Evolutionary conservation across 106 monocot species (phyloP).

Genomic region (Platanthera zijinensis): DNA sequence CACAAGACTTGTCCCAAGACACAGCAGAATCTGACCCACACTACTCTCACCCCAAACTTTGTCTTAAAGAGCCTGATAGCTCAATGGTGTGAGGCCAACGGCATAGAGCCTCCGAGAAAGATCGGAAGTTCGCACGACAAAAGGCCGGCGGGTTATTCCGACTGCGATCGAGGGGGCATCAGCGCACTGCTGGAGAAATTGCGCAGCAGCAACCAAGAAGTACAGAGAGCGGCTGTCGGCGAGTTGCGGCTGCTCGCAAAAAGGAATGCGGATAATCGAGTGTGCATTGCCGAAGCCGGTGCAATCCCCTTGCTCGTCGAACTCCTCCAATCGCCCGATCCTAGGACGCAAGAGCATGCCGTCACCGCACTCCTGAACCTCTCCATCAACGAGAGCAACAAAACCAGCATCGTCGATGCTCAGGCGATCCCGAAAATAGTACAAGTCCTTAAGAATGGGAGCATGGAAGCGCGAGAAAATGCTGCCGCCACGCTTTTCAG

Average conservation of each 20-base stretch:
- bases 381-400: slow-evolving; percentile 69
- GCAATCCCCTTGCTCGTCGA: slow-evolving; percentile 60
- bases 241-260: slow-evolving; percentile 72
- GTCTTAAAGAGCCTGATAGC: slow-evolving; percentile 65
- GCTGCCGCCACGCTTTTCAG: slow-evolving; percentile 82
- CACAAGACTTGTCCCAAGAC: slow-evolving; percentile 77
- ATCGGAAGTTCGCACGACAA: slow-evolving; percentile 20
- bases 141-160: slow-evolving; percentile 25
- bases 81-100: slow-evolving; percentile 80
- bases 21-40: slow-evolving; percentile 52
- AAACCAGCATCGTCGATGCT: slow-evolving; percentile 37
- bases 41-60: slow-evolving; percentile 71
- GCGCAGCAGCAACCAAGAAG: slow-evolving; percentile 30
- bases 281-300: slow-evolving; percentile 66
- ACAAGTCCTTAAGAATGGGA: slow-evolving; percentile 49
- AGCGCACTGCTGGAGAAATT: slow-evolving; percentile 31
- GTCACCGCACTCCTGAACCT: slow-evolving; percentile 75
- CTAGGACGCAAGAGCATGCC: slow-evolving; percentile 74
- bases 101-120: slow-evolving; percentile 43
- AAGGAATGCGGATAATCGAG: slow-evolving; percentile 58
- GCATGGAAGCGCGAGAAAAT: slow-evolving; percentile 78
- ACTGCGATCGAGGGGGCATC: slow-evolving; percentile 36
- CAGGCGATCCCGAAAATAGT: slow-evolving; percentile 56
- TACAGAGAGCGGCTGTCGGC: slow-evolving; percentile 62
- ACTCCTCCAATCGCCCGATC: slow-evolving; percentile 43